A percentile compares a stretch with the other conserved stretches of the same genome.
phyloP scores from a whole-genome alignment of 2,329 filamentous ascomycete species.

The Xylogone sp. region DNA sequence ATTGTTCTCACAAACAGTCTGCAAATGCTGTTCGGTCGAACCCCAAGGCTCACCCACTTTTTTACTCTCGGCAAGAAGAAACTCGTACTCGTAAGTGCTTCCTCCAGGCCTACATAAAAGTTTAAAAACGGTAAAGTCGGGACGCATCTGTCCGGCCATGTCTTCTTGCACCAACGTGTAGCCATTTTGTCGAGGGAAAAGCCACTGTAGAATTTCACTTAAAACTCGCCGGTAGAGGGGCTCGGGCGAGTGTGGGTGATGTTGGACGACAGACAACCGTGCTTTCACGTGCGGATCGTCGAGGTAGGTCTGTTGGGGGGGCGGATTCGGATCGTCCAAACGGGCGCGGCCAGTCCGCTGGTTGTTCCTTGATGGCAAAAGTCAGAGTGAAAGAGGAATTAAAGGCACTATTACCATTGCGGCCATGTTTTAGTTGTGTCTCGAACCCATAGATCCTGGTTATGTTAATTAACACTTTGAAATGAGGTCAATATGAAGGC shows the following conservation, averaged over 20 bases:
- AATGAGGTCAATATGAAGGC: too few relatives aligned
- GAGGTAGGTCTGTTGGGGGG: conserved; percentile 1
- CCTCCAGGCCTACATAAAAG: not conserved
- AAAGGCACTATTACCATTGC: too few relatives aligned
- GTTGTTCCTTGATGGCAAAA: not conserved
- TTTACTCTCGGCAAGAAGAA: conserved; percentile 1
- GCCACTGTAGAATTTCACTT: not conserved
- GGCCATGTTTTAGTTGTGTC: too few relatives aligned
- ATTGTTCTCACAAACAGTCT: not conserved
- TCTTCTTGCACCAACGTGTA: too few relatives aligned
- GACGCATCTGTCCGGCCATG: not conserved
- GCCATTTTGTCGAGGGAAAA: not conserved
- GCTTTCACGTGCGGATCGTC: not conserved
- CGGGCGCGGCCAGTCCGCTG: not conserved
- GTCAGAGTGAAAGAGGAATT: too few relatives aligned
- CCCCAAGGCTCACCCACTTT: not conserved
- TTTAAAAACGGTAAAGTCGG: conserved; percentile 1
- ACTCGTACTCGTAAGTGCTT: conserved; percentile 1
- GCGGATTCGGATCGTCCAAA: not conserved
- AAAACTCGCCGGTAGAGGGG: not conserved
- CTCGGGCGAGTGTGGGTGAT: not conserved
- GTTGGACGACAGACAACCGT: not conserved
- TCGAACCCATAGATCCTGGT: too few relatives aligned
- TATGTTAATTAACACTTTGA: too few relatives aligned
- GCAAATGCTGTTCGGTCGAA: not conserved